Evolutionary conservation across 2,329 filamentous ascomycete genomes (phyloP), one percentile per base, ranked within the genome.

Genomic region (Fusarium miscanthi): DNA sequence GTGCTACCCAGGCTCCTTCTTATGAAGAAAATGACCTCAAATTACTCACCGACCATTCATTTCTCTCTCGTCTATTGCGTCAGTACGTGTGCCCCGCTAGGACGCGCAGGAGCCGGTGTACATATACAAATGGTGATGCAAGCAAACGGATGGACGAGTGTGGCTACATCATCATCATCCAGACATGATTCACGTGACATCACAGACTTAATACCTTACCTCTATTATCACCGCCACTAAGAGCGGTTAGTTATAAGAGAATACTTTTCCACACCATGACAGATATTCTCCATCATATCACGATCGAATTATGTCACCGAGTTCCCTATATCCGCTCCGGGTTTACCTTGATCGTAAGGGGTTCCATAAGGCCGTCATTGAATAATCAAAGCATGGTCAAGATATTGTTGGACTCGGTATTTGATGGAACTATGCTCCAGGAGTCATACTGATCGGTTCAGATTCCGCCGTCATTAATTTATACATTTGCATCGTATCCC

Each of bases 401-500:
- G 16, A 25, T 51, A 13, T 25, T 46, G 17, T 27, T 52, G 37
- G 46, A 48, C 59, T 52, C 14, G 25, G n/a, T 11, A 31, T 23
- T 38, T 25, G 25, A 37, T 43, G 21, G 13, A 42, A 53, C n/a
- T 37, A 25, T 41, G 33, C 14, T 40, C 16, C 38, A 14, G 23
- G 19, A 37, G 31, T 11, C 35, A 21, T 37, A 21, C 14, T 42
- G 21, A 27, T 21, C 25, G 30, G 37, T 38, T 46, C 38, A 45
- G 43, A 27, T 27, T 25, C 25, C 48, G 51, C 61, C 41, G 53
- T 71, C 66, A 73, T 73, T 57, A 62, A 61, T 48, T 66, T 70
- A 59, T 76, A 73, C 71, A 74, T 76, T 71, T 70, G 60, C 75
- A 70, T 76, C 74, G 57, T 76, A 59, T 64, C 63, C 38, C 70